Percentiles rank a stretch among this genome's conserved stretches.
These are phyloP conservation scores for Durusdinium trenchii DNA, from an alignment of 73 alveolate species.

Conservation along the genomic window DNA sequence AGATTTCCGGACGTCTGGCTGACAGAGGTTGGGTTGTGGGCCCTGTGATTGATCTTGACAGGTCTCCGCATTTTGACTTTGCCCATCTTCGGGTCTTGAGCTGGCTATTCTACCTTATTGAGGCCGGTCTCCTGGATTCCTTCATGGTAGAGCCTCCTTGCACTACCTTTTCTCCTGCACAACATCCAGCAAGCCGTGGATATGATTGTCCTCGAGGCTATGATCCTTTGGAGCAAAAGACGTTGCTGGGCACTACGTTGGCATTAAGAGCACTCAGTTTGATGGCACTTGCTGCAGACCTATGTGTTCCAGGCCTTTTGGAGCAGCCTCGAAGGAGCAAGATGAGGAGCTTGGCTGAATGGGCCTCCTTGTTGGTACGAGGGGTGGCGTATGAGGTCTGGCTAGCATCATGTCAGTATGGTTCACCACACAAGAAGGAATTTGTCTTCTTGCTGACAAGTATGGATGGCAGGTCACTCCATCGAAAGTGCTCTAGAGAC, in stretches of 20 bases:
- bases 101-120: not conserved
- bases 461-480: not conserved
- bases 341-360: not conserved
- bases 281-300: not conserved
- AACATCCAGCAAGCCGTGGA: not conserved
- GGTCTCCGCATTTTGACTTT: not conserved
- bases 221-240: not conserved
- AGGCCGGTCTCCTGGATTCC: not conserved
- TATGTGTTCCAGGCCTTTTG: not conserved
- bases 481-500: not conserved
- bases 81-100: not conserved
- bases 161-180: no score
- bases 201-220: not conserved
- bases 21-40: not conserved
- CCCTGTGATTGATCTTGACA: not conserved
- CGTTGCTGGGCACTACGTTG: not conserved
- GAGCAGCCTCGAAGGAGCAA: not conserved
- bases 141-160: not conserved
- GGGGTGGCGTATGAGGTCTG: not conserved
- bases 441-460: not conserved
- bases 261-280: not conserved
- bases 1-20: not conserved
- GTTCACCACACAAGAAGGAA: no score
- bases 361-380: not conserved
- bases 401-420: no score